Evolutionary conservation across 2,329 filamentous ascomycete species (phyloP), one percentile per base, ranked within the genome.

Genomic region (Colletotrichum sp.): DNA sequence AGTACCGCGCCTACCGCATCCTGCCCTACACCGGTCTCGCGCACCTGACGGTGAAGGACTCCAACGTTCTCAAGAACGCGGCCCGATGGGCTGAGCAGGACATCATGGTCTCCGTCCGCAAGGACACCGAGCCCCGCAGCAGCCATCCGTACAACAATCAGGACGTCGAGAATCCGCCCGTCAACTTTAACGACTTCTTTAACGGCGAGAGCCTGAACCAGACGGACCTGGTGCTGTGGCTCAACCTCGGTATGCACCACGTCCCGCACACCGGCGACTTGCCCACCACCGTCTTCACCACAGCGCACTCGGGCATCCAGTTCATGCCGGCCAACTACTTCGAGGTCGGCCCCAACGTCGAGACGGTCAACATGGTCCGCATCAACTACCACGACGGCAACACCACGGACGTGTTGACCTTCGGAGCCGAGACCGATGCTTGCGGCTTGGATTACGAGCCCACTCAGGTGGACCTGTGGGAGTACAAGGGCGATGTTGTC

Each of bases 221-320:
- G 66, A 75, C 71, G 18, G 75, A 76, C 15, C 52, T 89, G 13
- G 89, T 91, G 4, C 69, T 91, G 15, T 91, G 88, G 86, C 84
- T 91, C 75, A 91, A 86, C 76, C 78, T 86, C 9, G 90, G 90
- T 18, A 91, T 90, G 87, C 89, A 92, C 78, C 90, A 92, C 79
- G 81, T 91, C n/a, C 88, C 90, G 12, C 87, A 90, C 78, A 88
- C 89, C 3, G 74, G 75, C 13, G 88, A 89, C 77, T 78, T 90
- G 5, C 89, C 89, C 6, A 89, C 89, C 73, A 90, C 89, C 0
- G 83, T 89, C 64, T 85, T 87, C 80, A 86, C 84, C 5, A 84
- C 84, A 7, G 86, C 86, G 2, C 85, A 88, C 71, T 84, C 83
- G 2, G 83, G 83, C 15, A 79, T 88, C 52, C 80, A 83, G 57